phyloP scores from a whole-genome alignment of 345 rosid species.

The Balakata baccata region DNA sequence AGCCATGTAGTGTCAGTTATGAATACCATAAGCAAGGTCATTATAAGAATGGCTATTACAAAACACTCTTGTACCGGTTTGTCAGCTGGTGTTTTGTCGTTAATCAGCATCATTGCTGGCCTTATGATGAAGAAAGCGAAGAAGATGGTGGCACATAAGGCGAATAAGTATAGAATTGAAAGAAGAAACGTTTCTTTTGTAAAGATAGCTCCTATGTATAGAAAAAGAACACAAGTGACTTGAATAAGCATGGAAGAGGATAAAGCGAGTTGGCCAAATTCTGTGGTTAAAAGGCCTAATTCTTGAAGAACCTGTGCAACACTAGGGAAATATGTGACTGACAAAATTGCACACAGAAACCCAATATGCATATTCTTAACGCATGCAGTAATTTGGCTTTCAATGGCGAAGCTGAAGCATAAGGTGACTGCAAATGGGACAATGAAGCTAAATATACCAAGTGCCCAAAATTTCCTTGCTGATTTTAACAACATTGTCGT shows the following conservation, averaged over 20 bases:
- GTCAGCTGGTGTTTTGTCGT: not conserved
- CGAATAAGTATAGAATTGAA: not conserved
- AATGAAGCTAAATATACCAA: conserved; percentile 9
- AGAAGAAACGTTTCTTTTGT: not conserved
- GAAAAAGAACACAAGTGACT: not conserved
- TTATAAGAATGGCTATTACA: not conserved
- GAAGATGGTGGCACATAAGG: not conserved
- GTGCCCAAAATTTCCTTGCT: conserved; percentile 10
- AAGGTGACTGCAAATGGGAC: not conserved
- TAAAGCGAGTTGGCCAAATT: conserved; percentile 29
- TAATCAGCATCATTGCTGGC: not conserved
- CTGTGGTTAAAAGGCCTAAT: conserved; percentile 33
- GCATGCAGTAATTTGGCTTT: not conserved
- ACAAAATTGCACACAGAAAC: too few species aligned
- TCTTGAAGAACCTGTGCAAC: conserved; percentile 20
- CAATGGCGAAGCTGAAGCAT: not conserved
- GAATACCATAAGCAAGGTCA: not conserved
- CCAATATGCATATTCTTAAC: too few species aligned
- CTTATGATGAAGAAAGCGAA: not conserved
- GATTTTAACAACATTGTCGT: not conserved
- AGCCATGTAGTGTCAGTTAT: not conserved
- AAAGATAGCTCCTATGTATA: not conserved
- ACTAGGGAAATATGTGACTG: conserved; percentile 18
- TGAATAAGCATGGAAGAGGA: conserved; percentile 24
- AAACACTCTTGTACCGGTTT: not conserved